Conservation (phyloP, 305 asterid genomes). For the Fraxinus albicans region DNA sequence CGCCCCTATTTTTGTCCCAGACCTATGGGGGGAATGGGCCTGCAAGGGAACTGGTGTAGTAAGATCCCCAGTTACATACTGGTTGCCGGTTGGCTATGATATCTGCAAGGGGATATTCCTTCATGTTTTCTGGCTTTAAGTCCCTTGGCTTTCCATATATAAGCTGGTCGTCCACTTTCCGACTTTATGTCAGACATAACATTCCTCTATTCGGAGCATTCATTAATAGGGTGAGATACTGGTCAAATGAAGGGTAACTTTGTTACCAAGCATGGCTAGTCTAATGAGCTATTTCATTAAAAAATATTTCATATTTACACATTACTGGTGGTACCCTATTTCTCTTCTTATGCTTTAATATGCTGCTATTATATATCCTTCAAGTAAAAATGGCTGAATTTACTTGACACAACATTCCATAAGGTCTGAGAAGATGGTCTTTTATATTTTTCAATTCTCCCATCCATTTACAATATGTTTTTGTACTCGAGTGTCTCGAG, state of each 20-base stretch:
- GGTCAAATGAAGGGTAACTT: not conserved
- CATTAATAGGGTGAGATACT: not conserved
- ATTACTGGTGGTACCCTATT: not conserved
- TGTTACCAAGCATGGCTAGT: not conserved
- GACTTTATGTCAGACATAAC: not conserved
- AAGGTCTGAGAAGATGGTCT: not conserved
- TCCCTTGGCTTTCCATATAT: not conserved
- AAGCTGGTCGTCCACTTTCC: not conserved
- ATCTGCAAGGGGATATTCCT: not conserved
- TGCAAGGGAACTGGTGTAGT: not conserved
- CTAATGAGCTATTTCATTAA: not conserved
- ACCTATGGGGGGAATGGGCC: not conserved
- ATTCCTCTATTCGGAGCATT: not conserved
- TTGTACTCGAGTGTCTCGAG: not conserved
- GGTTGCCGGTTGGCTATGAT: not conserved
- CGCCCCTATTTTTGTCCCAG: not conserved
- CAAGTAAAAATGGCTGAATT: not conserved
- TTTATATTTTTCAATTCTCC: not conserved
- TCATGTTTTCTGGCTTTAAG: not conserved
- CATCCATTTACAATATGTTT: not conserved
- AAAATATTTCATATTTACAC: not conserved
- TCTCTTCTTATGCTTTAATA: not conserved
- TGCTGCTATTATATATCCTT: not conserved
- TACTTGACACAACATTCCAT: not conserved
- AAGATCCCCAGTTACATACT: not conserved